Evolutionary conservation across 2,329 filamentous ascomycete species (phyloP).

Genomic region (Capronia epimyces): DNA sequence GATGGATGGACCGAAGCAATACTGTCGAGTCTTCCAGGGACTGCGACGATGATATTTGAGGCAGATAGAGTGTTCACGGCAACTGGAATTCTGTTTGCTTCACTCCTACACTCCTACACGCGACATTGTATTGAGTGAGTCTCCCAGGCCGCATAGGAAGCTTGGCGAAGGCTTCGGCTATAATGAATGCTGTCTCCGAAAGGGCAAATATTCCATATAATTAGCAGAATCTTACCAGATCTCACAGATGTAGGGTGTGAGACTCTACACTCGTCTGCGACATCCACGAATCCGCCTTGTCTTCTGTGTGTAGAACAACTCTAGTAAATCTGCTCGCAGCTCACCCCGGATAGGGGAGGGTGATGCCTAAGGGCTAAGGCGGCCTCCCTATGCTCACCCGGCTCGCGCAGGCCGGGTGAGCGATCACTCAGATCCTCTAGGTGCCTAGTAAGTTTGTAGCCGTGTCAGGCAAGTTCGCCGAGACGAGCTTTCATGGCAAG

Average conservation of each 20-base stretch:
- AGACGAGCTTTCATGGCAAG: constrained; percentile 5
- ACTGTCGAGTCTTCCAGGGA: neutral
- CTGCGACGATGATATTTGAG: neutral
- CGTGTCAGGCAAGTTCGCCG: constrained; percentile 6
- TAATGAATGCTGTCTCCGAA: neutral
- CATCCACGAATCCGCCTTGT: too few relatives aligned
- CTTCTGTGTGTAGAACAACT: too few relatives aligned
- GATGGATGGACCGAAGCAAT: neutral
- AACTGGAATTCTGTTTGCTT: neutral
- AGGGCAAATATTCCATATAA: neutral
- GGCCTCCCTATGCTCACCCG: neutral
- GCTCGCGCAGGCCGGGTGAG: neutral
- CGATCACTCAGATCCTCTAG: constrained; percentile 1
- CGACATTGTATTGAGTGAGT: neutral
- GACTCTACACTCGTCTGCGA: too few relatives aligned
- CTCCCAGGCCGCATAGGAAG: neutral
- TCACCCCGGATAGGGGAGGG: neutral
- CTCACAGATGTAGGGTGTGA: too few relatives aligned
- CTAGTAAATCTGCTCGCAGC: neutral
- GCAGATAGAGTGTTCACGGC: neutral
- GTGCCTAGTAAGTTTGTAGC: constrained; percentile 3
- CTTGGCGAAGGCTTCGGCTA: neutral
- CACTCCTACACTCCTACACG: neutral
- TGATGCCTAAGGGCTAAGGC: too few relatives aligned
- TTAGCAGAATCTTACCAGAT: neutral